These are phyloP conservation scores for Austroboletus festivus DNA, from an alignment of 768 basidiomycete genomes.

Conservation along the genomic window DNA sequence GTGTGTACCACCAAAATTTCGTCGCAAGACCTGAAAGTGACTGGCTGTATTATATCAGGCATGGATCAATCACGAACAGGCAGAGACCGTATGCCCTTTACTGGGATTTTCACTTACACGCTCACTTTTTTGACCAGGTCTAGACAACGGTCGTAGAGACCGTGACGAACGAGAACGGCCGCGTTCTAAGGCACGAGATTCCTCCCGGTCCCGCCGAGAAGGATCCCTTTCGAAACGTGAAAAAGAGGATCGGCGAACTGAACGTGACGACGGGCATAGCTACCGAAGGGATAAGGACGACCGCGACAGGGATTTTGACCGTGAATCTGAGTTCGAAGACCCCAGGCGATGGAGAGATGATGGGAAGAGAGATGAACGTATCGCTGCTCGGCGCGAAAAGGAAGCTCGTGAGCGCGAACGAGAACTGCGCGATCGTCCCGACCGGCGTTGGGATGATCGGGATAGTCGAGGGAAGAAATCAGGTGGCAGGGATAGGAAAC, in stretches of 20 bases:
- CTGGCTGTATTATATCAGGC: constrained; percentile 29
- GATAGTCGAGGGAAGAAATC: constrained; percentile 61
- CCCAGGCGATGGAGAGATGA: constrained; percentile 79
- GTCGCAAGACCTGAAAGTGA: background rate
- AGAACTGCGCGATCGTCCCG: constrained; percentile 44
- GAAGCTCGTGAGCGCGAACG: constrained; percentile 38
- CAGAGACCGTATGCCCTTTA: constrained; percentile 53
- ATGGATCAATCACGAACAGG: constrained; percentile 47
- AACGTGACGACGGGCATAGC: constrained; percentile 29
- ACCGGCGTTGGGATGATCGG: constrained; percentile 64
- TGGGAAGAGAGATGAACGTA: constrained; percentile 73
- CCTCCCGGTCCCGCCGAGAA: constrained; percentile 60
- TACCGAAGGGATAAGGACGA: constrained; percentile 35
- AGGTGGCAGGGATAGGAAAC: constrained; percentile 56
- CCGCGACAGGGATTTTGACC: constrained; percentile 41
- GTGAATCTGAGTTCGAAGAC: constrained; percentile 59
- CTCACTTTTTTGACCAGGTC: constrained; percentile 35
- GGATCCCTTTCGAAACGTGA: constrained; percentile 52
- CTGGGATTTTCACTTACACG: background rate
- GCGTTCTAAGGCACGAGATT: constrained; percentile 61
- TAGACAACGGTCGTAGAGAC: constrained; percentile 53
- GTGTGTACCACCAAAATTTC: constrained; percentile 38
- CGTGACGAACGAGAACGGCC: constrained; percentile 62
- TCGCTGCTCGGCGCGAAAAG: constrained; percentile 59
- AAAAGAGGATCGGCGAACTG: constrained; percentile 36